A percentile compares a stretch with the other conserved stretches of the same genome.
Evolutionary conservation across 1,284 basidiomycete genomes (phyloP).

Genomic region (Pseudozyma flocculosa): DNA sequence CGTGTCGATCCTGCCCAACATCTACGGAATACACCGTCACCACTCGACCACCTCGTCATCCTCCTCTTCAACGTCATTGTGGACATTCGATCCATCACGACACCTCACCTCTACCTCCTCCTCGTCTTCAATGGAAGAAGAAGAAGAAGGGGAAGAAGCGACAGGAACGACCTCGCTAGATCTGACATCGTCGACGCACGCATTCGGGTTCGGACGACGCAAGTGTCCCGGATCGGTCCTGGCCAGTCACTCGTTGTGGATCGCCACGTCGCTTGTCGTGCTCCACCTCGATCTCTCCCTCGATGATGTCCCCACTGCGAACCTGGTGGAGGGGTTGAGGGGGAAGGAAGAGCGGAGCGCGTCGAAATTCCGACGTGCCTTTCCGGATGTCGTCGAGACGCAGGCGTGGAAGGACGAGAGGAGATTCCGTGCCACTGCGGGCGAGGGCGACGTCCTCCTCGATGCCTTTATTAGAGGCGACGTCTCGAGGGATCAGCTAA

Average conservation of each 20-base stretch:
- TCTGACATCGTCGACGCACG: not conserved
- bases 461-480: no score
- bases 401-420: no score
- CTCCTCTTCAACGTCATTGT: not conserved
- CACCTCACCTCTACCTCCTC: not conserved
- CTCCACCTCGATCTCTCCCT: no score
- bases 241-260: constrained; percentile 1
- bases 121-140: not conserved
- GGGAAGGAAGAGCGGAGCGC: no score
- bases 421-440: no score
- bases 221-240: constrained; percentile 2
- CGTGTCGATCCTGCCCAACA: constrained; percentile 1
- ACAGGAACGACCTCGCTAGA: not conserved
- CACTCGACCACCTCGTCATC: not conserved
- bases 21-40: constrained; percentile 3
- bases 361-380: no score
- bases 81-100: not conserved
- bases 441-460: no score
- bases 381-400: no score
- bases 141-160: not conserved
- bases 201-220: constrained; percentile 4
- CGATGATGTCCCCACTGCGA: no score
- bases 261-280: not conserved
- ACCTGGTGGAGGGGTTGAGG: no score
- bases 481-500: no score